Percentiles rank a stretch among this genome's conserved stretches.
Evolutionary conservation across 495 filamentous ascomycete genomes (phyloP).

Genomic region (Penicillium salamii): DNA sequence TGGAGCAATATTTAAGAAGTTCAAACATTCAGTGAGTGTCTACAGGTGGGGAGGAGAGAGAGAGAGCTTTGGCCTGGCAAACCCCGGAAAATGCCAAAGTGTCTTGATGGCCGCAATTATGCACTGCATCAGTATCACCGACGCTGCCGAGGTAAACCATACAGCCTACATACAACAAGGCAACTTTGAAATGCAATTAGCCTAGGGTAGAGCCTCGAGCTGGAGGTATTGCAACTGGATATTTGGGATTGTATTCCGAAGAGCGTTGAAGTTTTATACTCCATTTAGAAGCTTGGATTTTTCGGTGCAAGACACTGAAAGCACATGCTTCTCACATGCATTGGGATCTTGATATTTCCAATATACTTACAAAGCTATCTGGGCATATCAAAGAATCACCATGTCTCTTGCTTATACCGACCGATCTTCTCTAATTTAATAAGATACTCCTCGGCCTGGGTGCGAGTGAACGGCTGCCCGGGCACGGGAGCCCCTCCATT

Average conservation of each 20-base stretch:
- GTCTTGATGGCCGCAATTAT: not conserved
- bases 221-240: no score
- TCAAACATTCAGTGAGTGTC: no score
- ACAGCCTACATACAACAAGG: conserved; percentile 12
- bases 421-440: conserved; percentile 63
- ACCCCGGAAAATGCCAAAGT: not conserved
- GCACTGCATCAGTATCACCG: conserved; percentile 8
- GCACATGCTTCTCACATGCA: not conserved
- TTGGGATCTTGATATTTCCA: not conserved
- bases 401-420: conserved; percentile 77
- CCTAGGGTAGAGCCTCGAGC: no score
- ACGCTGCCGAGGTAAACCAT: conserved; percentile 39
- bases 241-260: no score
- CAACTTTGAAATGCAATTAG: no score
- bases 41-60: not conserved
- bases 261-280: not conserved
- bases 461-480: conserved; percentile 31
- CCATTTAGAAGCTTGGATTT: not conserved
- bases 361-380: not conserved
- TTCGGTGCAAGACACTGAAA: not conserved
- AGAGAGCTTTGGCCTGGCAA: no score
- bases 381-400: conserved; percentile 38
- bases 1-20: no score
- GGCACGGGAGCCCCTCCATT: conserved; percentile 24
- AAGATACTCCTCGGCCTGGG: conserved; percentile 57